phyloP scores from a whole-genome alignment of 495 filamentous ascomycete species.

The Lasiosphaeriaceae sp. region DNA sequence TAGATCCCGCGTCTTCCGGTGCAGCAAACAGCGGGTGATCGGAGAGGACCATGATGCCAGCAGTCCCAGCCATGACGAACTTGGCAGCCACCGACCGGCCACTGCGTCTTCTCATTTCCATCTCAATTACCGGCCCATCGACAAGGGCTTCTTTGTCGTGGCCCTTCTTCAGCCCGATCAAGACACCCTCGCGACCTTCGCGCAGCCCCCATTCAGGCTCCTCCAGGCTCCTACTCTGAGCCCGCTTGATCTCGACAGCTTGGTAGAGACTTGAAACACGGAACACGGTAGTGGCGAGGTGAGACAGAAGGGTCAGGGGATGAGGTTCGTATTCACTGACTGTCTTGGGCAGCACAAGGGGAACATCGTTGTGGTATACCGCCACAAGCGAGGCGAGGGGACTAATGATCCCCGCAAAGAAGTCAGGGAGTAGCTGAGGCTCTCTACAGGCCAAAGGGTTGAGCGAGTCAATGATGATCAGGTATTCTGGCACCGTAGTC shows the following conservation, averaged over 20 bases:
- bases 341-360: conserved; percentile 28
- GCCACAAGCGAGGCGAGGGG: conserved; percentile 52
- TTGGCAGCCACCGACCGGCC: conserved; percentile 73
- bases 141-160: conserved; percentile 12
- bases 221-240: conserved; percentile 62
- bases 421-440: conserved; percentile 44
- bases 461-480: conserved; percentile 63
- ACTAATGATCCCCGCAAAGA: conserved; percentile 53
- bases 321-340: conserved; percentile 56
- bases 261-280: conserved; percentile 58
- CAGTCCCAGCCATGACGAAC: conserved; percentile 55
- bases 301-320: conserved; percentile 55
- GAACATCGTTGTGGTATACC: conserved; percentile 67
- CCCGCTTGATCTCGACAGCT: conserved; percentile 60
- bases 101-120: conserved; percentile 79
- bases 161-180: conserved; percentile 50
- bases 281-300: conserved; percentile 50
- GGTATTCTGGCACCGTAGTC: conserved; percentile 37
- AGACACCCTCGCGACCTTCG: conserved; percentile 69
- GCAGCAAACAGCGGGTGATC: conserved; percentile 69
- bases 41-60: conserved; percentile 60
- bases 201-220: conserved; percentile 73
- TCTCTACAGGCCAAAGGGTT: conserved; percentile 43
- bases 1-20: conserved; percentile 26
- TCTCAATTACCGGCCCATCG: conserved; percentile 67